These are phyloP conservation scores for Ganoderma boninense DNA, from an alignment of 1,284 basidiomycete species.

Conservation along the genomic window DNA sequence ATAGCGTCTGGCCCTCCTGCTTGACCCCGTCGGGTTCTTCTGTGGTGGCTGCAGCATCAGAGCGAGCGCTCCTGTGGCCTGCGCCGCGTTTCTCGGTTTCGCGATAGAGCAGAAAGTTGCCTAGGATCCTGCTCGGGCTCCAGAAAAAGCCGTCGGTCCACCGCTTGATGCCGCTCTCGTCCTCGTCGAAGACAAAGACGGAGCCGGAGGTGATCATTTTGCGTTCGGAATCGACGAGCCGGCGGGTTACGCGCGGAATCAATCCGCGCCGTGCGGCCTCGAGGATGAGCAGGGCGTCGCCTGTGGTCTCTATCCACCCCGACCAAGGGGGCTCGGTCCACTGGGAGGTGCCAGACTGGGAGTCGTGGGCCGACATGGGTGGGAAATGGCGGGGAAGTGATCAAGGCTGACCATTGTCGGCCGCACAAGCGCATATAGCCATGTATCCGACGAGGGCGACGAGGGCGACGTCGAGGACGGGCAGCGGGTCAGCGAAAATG, in stretches of 20 bases:
- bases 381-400: conserved; percentile 21
- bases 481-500: conserved; percentile 36
- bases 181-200: conserved; percentile 98
- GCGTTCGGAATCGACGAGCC: conserved; percentile 92
- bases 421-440: conserved; percentile 16
- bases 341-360: conserved; percentile 46
- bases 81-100: conserved; percentile 87
- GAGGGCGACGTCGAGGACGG: conserved; percentile 24
- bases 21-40: conserved; percentile 41
- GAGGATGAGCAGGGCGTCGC: conserved; percentile 94
- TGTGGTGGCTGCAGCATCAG: conserved; percentile 44
- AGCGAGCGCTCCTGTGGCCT: conserved; percentile 60
- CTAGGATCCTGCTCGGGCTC: conserved; percentile 88
- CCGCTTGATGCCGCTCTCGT: conserved; percentile 96
- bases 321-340: conserved; percentile 90
- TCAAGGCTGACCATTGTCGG: conserved; percentile 31
- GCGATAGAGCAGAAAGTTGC: conserved; percentile 95
- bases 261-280: conserved; percentile 92
- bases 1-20: conserved; percentile 58
- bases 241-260: conserved; percentile 93
- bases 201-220: conserved; percentile 94
- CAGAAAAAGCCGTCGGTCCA: conserved; percentile 99
- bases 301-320: conserved; percentile 94
- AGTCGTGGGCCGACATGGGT: conserved; percentile 44
- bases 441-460: conserved; percentile 19